Percentiles rank a stretch among this genome's conserved stretches.
Conservation (phyloP, 805 yeast species). For the Scheffersomyces ergatensis region DNA sequence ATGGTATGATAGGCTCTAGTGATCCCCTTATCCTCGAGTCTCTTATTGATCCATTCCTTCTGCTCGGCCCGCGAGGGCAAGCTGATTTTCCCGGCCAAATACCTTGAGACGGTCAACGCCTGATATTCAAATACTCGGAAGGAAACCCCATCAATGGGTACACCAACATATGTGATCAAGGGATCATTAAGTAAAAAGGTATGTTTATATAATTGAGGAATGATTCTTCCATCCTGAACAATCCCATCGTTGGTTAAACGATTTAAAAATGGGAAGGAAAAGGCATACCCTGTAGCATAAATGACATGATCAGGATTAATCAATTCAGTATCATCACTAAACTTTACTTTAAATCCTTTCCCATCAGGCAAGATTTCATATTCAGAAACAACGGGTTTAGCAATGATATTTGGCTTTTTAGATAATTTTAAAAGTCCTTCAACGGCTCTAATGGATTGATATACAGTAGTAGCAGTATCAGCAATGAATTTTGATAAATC, state of each 20-base stretch:
- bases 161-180: conserved; percentile 59
- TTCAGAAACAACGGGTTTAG: conserved; percentile 22
- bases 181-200: conserved; percentile 59
- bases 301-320: conserved; percentile 54
- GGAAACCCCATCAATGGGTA: conserved; percentile 62
- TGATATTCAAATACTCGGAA: conserved; percentile 62
- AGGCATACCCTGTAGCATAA: conserved; percentile 75
- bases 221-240: conserved; percentile 20
- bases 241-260: conserved; percentile 29
- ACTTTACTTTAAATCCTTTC: conserved; percentile 33
- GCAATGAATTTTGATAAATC: conserved; percentile 28
- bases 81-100: conserved; percentile 52
- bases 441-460: conserved; percentile 25
- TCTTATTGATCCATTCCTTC: conserved; percentile 37
- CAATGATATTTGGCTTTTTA: conserved; percentile 11
- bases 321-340: conserved; percentile 48
- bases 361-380: conserved; percentile 23
- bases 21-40: conserved; percentile 41
- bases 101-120: conserved; percentile 62
- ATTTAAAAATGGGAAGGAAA: conserved; percentile 59
- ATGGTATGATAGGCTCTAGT: conserved; percentile 35
- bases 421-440: conserved; percentile 3
- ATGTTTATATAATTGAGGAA: conserved; percentile 56
- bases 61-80: conserved; percentile 51
- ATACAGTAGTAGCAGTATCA: conserved; percentile 17